These are phyloP conservation scores for Lablab purpureus DNA, from an alignment of 306 rosid genomes.

Conservation along the genomic window DNA sequence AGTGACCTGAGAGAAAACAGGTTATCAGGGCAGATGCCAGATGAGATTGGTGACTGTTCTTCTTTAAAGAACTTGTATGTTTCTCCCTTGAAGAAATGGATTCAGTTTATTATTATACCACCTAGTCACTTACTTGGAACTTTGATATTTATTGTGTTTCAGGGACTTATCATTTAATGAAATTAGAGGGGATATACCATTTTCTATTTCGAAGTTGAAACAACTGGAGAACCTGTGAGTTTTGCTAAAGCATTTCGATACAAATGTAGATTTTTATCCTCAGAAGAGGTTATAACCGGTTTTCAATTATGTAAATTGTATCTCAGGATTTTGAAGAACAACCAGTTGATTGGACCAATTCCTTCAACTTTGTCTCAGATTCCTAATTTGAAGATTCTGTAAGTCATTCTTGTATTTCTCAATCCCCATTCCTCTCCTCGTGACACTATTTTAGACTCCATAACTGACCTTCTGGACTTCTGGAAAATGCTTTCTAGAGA, in stretches of 20 bases:
- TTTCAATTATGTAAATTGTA: background rate
- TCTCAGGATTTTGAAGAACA: constrained; percentile 79
- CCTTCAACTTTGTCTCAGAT: constrained; percentile 98
- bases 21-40: constrained; percentile 99
- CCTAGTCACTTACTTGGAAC: background rate
- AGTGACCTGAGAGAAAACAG: constrained; percentile 83
- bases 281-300: background rate
- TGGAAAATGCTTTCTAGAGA: constrained; percentile 60
- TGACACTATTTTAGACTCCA: background rate
- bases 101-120: constrained; percentile 15
- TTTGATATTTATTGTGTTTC: constrained; percentile 25
- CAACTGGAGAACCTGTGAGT: constrained; percentile 87
- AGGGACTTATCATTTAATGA: constrained; percentile 72
- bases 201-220: constrained; percentile 90
- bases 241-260: background rate
- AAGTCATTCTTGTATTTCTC: constrained; percentile 47
- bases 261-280: background rate
- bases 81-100: background rate
- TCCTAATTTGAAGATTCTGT: constrained; percentile 96
- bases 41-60: constrained; percentile 97
- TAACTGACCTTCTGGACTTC: constrained; percentile 23
- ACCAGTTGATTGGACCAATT: constrained; percentile 86
- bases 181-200: constrained; percentile 91
- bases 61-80: constrained; percentile 74
- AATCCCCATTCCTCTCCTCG: background rate